Conservation (phyloP, 2,329 filamentous ascomycete genomes). For the Pseudocercospora cruenta region DNA sequence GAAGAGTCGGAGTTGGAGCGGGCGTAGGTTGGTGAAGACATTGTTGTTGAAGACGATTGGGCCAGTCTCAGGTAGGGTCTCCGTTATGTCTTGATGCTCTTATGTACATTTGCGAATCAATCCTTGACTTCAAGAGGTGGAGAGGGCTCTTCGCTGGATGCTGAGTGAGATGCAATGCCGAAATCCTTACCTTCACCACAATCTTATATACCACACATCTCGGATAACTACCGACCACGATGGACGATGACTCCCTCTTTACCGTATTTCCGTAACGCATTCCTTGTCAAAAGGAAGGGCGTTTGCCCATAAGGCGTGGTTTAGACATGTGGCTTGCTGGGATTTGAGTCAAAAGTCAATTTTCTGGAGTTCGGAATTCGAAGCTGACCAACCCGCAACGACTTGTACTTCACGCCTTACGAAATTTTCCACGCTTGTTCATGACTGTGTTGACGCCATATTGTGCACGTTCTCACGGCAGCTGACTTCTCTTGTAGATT, state of each 20-base stretch:
- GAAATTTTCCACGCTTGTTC: neutral
- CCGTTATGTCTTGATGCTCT: neutral
- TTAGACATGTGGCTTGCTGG: neutral
- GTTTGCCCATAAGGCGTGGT: neutral
- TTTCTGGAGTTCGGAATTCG: too few relatives aligned
- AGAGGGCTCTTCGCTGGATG: neutral
- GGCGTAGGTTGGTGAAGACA: neutral
- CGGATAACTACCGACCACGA: neutral
- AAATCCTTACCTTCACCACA: neutral
- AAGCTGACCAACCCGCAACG: neutral
- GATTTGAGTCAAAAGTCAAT: too few relatives aligned
- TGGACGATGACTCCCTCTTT: neutral
- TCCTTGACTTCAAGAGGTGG: neutral
- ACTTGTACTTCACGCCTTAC: conserved; percentile 5
- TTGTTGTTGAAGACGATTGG: neutral
- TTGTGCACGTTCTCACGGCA: neutral
- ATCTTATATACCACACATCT: neutral
- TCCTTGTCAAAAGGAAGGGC: neutral
- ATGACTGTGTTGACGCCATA: neutral
- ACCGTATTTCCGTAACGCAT: neutral
- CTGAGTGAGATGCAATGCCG: neutral
- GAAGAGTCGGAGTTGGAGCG: neutral
- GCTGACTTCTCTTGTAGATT: neutral
- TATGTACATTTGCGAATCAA: neutral
- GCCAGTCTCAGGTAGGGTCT: neutral